A percentile compares a stretch with the other conserved stretches of the same genome.
phyloP scores from a whole-genome alignment of 73 alveolate species.

The Symbiodinium natans region DNA sequence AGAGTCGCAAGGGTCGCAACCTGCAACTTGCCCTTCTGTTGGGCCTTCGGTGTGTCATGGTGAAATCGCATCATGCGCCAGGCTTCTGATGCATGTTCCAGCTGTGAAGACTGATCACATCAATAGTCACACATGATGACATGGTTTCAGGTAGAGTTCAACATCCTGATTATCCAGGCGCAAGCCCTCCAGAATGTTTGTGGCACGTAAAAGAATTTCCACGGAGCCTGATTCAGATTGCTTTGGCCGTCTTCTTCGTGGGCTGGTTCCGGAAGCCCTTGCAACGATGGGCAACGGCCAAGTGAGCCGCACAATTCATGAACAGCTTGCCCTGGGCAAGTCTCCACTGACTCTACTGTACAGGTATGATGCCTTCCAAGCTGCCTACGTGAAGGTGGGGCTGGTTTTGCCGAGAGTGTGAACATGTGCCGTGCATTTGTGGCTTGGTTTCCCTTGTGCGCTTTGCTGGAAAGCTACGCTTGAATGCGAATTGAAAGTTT shows the following conservation, averaged over 20 bases:
- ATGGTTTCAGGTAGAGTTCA: neutral
- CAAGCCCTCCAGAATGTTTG: neutral
- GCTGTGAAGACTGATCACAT: neutral
- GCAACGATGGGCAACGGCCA: neutral
- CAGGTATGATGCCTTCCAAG: neutral
- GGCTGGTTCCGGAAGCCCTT: neutral
- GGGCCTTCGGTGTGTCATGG: too few relatives aligned
- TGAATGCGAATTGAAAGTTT: too few relatives aligned
- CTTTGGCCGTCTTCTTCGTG: neutral
- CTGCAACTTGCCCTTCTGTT: too few relatives aligned
- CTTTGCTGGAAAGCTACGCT: too few relatives aligned
- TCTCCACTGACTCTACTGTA: too few relatives aligned
- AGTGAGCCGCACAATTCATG: neutral
- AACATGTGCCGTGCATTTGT: too few relatives aligned
- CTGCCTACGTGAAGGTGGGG: neutral
- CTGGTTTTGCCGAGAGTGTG: neutral
- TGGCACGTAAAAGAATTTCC: neutral
- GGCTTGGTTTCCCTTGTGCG: too few relatives aligned
- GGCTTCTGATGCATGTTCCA: neutral
- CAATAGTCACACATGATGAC: neutral
- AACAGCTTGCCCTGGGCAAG: too few relatives aligned
- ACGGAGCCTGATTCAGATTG: neutral
- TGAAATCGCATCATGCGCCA: neutral
- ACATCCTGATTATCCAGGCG: neutral
- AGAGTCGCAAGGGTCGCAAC: too few relatives aligned